Conservation (phyloP, 108 stramenopile genomes). For the Cyclotella sp. region DNA sequence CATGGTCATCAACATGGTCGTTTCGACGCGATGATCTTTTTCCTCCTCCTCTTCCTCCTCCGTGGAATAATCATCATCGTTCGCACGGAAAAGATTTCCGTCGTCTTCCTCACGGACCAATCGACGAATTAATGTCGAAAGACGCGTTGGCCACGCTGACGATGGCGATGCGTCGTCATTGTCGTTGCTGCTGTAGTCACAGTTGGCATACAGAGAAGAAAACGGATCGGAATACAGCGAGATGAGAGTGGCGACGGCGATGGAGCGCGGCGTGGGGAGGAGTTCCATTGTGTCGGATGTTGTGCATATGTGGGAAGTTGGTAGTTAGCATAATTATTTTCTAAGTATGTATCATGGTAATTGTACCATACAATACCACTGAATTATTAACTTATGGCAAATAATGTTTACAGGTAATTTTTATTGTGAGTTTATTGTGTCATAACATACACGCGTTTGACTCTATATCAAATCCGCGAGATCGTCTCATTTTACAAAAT, state of each 20-base stretch:
- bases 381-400: no score
- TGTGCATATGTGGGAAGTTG: no score
- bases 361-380: no score
- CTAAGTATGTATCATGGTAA: no score
- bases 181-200: neutral
- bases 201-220: conserved; percentile 57
- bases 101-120: conserved; percentile 4
- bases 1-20: conserved; percentile 24
- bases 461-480: no score
- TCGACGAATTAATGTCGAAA: conserved; percentile 1
- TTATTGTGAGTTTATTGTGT: no score
- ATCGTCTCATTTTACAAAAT: no score
- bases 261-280: conserved; percentile 77
- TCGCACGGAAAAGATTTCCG: neutral
- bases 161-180: neutral
- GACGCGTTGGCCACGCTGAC: conserved; percentile 1
- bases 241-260: conserved; percentile 78
- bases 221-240: conserved; percentile 72
- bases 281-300: conserved; percentile 57
- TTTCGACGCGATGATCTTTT: neutral
- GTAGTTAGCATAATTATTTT: no score
- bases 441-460: no score
- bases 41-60: no score
- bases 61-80: neutral
- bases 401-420: no score